These are phyloP conservation scores for Termitomyces sp. DNA, from an alignment of 768 basidiomycete genomes.

Conservation along the genomic window DNA sequence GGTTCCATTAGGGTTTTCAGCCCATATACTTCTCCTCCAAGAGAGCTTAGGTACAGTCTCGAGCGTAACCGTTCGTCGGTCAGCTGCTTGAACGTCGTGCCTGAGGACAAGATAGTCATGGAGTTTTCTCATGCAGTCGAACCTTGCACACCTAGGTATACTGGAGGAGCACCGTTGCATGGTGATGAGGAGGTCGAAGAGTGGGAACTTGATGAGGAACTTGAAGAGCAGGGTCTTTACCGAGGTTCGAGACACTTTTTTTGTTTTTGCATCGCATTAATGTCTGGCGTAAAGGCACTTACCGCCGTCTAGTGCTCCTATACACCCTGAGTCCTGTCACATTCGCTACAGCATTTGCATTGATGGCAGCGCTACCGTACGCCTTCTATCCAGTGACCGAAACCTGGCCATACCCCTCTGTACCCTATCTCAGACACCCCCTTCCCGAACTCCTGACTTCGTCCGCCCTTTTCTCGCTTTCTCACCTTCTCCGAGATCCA, in stretches of 20 bases:
- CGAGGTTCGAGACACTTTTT: conserved; percentile 25
- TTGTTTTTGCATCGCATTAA: neutral
- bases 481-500: conserved; percentile 47
- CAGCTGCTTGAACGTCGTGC: conserved; percentile 6
- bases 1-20: neutral
- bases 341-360: conserved; percentile 39
- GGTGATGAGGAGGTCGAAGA: conserved; percentile 22
- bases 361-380: conserved; percentile 45
- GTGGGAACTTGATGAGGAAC: conserved; percentile 32
- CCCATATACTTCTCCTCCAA: neutral
- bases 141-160: neutral
- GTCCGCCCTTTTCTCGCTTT: conserved; percentile 54
- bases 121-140: conserved; percentile 4
- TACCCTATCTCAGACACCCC: conserved; percentile 52
- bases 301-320: conserved; percentile 44
- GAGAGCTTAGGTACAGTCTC: neutral
- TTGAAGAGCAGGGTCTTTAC: conserved; percentile 47
- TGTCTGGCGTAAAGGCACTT: conserved; percentile 46
- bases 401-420: conserved; percentile 32
- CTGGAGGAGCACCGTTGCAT: conserved; percentile 17
- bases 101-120: conserved; percentile 8
- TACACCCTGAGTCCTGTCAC: conserved; percentile 59
- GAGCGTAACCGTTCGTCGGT: neutral
- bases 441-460: conserved; percentile 62
- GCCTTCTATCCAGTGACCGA: conserved; percentile 39